Base-by-base conservation (phyloP, 306 rosid species). In the Comarum palustre region DNA sequence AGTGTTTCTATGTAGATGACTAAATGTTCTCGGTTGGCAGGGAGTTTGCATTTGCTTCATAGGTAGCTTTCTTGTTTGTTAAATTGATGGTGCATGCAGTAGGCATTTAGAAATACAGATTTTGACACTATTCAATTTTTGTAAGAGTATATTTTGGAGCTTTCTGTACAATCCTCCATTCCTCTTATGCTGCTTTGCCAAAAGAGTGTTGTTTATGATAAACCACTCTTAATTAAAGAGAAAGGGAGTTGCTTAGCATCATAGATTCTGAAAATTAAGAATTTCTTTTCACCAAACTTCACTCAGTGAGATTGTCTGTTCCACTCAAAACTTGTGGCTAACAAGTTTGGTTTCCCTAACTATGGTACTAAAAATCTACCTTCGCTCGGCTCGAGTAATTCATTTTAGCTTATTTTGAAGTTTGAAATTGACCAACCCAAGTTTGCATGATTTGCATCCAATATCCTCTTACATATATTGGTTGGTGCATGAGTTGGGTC, bases 1-100 rank as follows among this genome's bases (percentile, higher is more conserved):
- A 34, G 67, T 20, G 47, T 45, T 31, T 41, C 42, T 63, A 70
- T n/a, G 67, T 54, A 79, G 34, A 69, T 74, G 39, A 58, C 64
- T 13, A 58, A 14, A 58, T 27, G 60, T 29, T 54, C 52, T 27
- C 55, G 60, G 24, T 59, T 36, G 41, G 38, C 58, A 59, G 19
- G 22, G 20, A 46, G 55, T 57, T 57, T 71, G n/a, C 9, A 17
- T 46, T 25, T 36, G 27, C 47, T n/a, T 34, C 16, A 32, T 25
- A 42, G 36, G 8, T 67, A 67, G 3, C 39, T 46, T 46, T 67
- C 57, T 34, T 63, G 9, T 66, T 41, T 42, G 47, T 5, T 42
- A 42, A 22, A 13, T 24, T 65, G 51, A 20, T 22, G 34, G 31
- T 24, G 62, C 10, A 6, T 6, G 58, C 57, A 51, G 25, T 51